These are phyloP conservation scores for Eucalyptus shirleyi DNA, from an alignment of 345 rosid species.

Conservation along the genomic window DNA sequence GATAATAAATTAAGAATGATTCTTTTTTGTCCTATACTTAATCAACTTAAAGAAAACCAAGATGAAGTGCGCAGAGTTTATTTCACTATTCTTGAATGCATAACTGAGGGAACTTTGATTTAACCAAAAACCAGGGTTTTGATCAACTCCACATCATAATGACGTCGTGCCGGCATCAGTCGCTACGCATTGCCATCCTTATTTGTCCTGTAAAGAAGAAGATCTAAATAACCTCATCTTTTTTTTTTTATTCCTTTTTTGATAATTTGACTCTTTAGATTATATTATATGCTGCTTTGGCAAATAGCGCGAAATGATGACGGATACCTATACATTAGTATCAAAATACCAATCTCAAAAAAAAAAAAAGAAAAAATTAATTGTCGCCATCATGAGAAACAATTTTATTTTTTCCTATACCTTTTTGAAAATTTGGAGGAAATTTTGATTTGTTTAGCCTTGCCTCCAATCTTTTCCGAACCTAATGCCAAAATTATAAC, in stretches of 20 bases:
- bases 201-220: neutral
- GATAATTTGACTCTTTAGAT: neutral
- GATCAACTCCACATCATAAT: neutral
- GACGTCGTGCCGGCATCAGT: neutral
- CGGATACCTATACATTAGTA: neutral
- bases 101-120: neutral
- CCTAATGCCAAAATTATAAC: neutral
- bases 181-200: neutral
- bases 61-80: neutral
- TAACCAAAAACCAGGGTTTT: neutral
- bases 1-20: neutral
- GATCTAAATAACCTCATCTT: neutral
- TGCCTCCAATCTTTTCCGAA: neutral
- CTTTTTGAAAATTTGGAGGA: neutral
- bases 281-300: neutral
- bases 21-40: neutral
- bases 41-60: neutral
- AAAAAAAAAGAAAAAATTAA: fast-evolving
- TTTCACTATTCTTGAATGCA: neutral
- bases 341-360: neutral
- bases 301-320: neutral
- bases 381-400: neutral
- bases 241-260: neutral
- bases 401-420: neutral
- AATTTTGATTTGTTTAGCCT: neutral